Percentiles rank a stretch among this genome's conserved stretches.
These are phyloP conservation scores for Oryza nivara DNA, from an alignment of 176 grass and related monocot genomes.

Conservation along the genomic window DNA sequence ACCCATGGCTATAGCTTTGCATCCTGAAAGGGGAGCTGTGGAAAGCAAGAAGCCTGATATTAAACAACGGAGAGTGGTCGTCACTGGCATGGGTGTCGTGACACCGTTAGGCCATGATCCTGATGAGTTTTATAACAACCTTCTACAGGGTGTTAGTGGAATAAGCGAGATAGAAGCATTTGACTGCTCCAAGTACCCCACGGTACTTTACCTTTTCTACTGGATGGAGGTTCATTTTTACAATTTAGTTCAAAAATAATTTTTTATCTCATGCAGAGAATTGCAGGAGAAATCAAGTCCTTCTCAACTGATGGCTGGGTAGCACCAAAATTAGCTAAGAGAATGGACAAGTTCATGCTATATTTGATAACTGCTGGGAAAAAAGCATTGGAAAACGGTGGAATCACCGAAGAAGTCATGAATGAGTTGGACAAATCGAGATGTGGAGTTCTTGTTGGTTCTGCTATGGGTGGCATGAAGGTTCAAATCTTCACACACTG, in stretches of 20 bases:
- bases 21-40: conserved; percentile 67
- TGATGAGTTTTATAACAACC: conserved; percentile 95
- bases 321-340: conserved; percentile 82
- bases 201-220: conserved; percentile 54
- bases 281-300: conserved; percentile 95
- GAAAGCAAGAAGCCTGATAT: conserved; percentile 56
- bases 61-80: conserved; percentile 86
- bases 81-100: conserved; percentile 96
- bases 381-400: conserved; percentile 90
- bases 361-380: conserved; percentile 94
- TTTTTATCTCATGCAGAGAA: conserved; percentile 61
- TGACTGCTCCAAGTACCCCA: conserved; percentile 91
- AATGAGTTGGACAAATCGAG: conserved; percentile 80
- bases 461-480: conserved; percentile 99
- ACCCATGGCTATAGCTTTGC: conserved; percentile 76
- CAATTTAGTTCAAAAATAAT: conserved; percentile 18
- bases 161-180: conserved; percentile 92
- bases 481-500: conserved; percentile 35
- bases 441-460: conserved; percentile 94
- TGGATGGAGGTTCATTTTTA: conserved; percentile 14
- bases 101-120: conserved; percentile 95
- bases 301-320: conserved; percentile 94
- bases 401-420: conserved; percentile 88
- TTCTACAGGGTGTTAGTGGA: conserved; percentile 84
- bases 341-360: conserved; percentile 98